Conservation (phyloP, 768 basidiomycete species). For the Boletus reticuloceps region DNA sequence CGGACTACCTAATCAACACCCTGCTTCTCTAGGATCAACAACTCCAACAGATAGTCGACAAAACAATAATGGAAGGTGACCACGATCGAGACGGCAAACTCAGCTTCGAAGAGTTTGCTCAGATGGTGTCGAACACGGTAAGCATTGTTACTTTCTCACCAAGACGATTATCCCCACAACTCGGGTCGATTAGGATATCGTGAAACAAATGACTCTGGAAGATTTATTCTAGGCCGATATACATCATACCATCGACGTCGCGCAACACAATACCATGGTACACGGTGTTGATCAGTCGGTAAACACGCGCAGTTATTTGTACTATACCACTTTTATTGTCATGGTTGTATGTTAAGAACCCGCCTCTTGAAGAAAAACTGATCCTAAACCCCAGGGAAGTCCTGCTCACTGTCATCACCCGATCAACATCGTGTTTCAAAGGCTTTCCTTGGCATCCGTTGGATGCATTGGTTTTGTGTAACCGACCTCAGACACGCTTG, state of each 20-base stretch:
- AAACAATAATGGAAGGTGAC: constrained; percentile 99
- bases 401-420: background rate
- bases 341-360: constrained; percentile 18
- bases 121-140: constrained; percentile 96
- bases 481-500: background rate
- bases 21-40: constrained; percentile 76
- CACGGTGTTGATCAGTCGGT: constrained; percentile 6
- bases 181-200: constrained; percentile 69
- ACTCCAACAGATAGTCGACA: constrained; percentile 98
- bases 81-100: constrained; percentile 97
- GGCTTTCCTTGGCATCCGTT: background rate
- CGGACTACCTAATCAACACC: background rate
- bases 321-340: constrained; percentile 18
- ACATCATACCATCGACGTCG: constrained; percentile 21
- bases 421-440: background rate
- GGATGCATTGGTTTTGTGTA: background rate
- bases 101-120: constrained; percentile 94
- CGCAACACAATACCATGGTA: constrained; percentile 20
- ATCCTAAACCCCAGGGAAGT: constrained; percentile 1
- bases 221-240: constrained; percentile 65
- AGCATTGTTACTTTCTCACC: constrained; percentile 21
- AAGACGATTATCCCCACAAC: constrained; percentile 7
- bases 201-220: constrained; percentile 98
- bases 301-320: constrained; percentile 19
- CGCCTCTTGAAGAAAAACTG: constrained; percentile 2